Base-by-base conservation (phyloP, 805 yeast genomes). In the Kodamaea restingae region DNA sequence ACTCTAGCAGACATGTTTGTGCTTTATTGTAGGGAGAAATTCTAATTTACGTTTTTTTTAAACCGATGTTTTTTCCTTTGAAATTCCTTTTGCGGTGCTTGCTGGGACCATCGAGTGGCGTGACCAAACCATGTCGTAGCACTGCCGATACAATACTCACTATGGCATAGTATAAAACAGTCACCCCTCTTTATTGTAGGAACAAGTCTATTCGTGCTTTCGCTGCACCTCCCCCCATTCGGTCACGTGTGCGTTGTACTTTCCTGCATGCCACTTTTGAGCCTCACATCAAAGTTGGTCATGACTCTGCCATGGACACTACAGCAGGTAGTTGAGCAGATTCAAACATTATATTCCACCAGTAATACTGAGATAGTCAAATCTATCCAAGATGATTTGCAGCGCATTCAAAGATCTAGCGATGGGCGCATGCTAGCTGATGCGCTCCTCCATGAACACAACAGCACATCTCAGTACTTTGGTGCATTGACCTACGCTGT, bases 401-500 rank as follows among this genome's bases (percentile, higher is more conserved):
- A 83, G 48, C 48, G 43, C 3, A 51, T 79, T 4, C 95, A 87
- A 54, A 70, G 65, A 48, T 74, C 81, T 0, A 57, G 62, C 0
- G 51, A 70, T 35, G 91, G 87, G 1, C 70, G 78, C 63, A 46
- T 48, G 2, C 52, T 87, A 17, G 95, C 90, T 0, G 67, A 72
- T 25, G 48, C 59, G 28, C 64, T 87, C 15, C 61, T 87, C 43
- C 43, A 34, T 44, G 52, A 55, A 2, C 51, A 54, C 3, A 68
- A 75, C 1, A 48, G 63, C 32, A 75, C 74, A 41, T 75, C 80
- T 45, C 77, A 79, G 51, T 87, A 82, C 55, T 81, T 87, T 51
- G 96, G 95, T 0, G 95, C 95, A 0, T 69, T 84, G 41, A 87
- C 95, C 0, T 79, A 77, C 42, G 74, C 87, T 0, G 93, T 87